A percentile compares a stretch with the other conserved stretches of the same genome.
These are phyloP conservation scores for Aspergillus sp. DNA, from an alignment of 2,329 filamentous ascomycete species.

Conservation along the genomic window DNA sequence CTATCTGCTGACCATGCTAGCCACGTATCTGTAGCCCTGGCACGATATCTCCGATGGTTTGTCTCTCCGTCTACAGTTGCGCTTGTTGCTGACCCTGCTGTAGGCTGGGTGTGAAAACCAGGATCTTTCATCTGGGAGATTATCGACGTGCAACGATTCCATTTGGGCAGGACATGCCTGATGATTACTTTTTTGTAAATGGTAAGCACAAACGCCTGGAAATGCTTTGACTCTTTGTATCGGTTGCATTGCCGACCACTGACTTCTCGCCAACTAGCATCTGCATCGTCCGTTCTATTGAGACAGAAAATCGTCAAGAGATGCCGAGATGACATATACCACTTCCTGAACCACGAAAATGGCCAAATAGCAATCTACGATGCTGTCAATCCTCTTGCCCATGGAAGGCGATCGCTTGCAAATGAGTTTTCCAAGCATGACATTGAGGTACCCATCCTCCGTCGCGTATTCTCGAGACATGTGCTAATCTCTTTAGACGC, in stretches of 20 bases:
- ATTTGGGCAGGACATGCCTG: slow-evolving; percentile 71
- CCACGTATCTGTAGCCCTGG: slow-evolving; percentile 90
- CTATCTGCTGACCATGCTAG: slow-evolving; percentile 32
- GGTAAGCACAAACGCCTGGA: slow-evolving; percentile 31
- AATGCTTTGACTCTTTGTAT: neutral
- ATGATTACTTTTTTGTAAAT: slow-evolving; percentile 96
- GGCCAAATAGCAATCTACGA: slow-evolving; percentile 98
- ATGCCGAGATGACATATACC: slow-evolving; percentile 93
- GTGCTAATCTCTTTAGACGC: slow-evolving; percentile 49
- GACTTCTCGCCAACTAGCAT: slow-evolving; percentile 45
- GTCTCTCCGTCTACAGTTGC: slow-evolving; percentile 13
- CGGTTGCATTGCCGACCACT: slow-evolving; percentile 7
- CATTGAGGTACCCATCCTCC: slow-evolving; percentile 55
- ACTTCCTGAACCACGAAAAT: slow-evolving; percentile 92
- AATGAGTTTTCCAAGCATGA: slow-evolving; percentile 98
- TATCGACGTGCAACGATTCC: slow-evolving; percentile 89
- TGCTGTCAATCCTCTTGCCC: slow-evolving; percentile 84
- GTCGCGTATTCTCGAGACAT: neutral
- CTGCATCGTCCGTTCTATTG: slow-evolving; percentile 81
- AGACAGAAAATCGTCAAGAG: slow-evolving; percentile 97
- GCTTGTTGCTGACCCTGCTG: slow-evolving; percentile 9
- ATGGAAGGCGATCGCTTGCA: slow-evolving; percentile 70
- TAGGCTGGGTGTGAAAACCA: slow-evolving; percentile 92
- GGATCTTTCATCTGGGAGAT: slow-evolving; percentile 94
- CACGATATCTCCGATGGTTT: slow-evolving; percentile 83